phyloP scores from a whole-genome alignment of 352 stramenopile genomes.

The Blastocystis sp. region DNA sequence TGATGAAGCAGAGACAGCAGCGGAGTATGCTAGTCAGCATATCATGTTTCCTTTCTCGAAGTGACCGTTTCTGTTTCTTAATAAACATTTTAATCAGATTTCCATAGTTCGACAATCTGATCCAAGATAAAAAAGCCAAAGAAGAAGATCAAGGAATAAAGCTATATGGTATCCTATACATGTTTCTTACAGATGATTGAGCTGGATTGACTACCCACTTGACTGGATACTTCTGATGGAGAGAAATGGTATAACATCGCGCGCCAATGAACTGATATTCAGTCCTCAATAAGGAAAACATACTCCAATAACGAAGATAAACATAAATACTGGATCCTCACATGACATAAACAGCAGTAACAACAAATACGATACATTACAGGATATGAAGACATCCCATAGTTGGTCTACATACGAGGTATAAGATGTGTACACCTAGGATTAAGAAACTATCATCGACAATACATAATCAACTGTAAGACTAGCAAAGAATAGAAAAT shows the following conservation, averaged over 20 bases:
- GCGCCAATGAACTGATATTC: not conserved
- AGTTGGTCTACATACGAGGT: conserved; percentile 23
- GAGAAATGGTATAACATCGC: not conserved
- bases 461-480: conserved; percentile 6
- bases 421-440: conserved; percentile 18
- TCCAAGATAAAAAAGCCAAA: conserved; percentile 29
- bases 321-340: not conserved
- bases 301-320: not conserved
- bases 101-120: conserved; percentile 28
- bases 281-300: not conserved
- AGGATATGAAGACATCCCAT: conserved; percentile 49
- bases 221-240: not conserved
- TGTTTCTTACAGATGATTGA: not conserved
- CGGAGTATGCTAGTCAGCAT: conserved; percentile 13
- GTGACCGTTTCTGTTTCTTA: not conserved
- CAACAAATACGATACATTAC: not conserved
- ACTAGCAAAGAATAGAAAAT: not conserved
- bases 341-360: not conserved
- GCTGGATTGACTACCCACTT: not conserved
- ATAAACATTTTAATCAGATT: not conserved
- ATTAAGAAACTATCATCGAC: not conserved
- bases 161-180: not conserved
- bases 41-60: conserved; percentile 48
- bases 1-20: not conserved
- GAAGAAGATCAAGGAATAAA: conserved; percentile 43